Base-by-base conservation (phyloP, 257 asterid species). In the Solanum ossicruentum region DNA sequence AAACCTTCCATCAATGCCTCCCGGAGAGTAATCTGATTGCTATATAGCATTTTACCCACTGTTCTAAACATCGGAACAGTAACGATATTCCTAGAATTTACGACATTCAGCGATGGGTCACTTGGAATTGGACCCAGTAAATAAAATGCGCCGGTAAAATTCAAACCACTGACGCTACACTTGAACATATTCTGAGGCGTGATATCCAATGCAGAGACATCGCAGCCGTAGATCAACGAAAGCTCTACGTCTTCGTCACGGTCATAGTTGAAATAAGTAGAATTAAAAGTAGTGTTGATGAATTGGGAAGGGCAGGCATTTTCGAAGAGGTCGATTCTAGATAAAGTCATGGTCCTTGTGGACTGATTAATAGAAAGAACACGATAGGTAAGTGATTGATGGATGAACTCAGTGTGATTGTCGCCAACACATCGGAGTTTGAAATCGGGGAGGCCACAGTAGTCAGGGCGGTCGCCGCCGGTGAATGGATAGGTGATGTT, bases 381-480 rank as follows among this genome's bases (percentile, higher is more conserved):
- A 54, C 92, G 88, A 89, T 92, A 91, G 47, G 84, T 85, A 78
- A 87, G n/a, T 0, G 92, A 88, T 60, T 81, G 73, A 87, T 89
- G 89, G 4, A 87, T 88, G 3, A 93, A 70, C 86, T 89, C 89
- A 3, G 94, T 57, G 70, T 70, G 67, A 70, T 84, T 83, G 80
- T 85, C 43, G 84, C 84, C 28, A 5, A 75, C 86, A 91, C 98
- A 93, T 13, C 90, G 86, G 86, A 92, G 92, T 3, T 84, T 63
- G 88, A 89, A 89, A 8, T 87, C 92, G 3, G 94, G 95, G 54
- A 80, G 89, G 32, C 97, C 96, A 79, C 96, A 92, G 90, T 87
- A 84, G 49, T 89, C 77, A 67, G 93, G 95, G 69, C 96, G 97
- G 85, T 83, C 89, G 51, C 89, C 91, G 51, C 94, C 93, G 60